phyloP scores from a whole-genome alignment of 768 basidiomycete genomes.

The Podaxis sp. region DNA sequence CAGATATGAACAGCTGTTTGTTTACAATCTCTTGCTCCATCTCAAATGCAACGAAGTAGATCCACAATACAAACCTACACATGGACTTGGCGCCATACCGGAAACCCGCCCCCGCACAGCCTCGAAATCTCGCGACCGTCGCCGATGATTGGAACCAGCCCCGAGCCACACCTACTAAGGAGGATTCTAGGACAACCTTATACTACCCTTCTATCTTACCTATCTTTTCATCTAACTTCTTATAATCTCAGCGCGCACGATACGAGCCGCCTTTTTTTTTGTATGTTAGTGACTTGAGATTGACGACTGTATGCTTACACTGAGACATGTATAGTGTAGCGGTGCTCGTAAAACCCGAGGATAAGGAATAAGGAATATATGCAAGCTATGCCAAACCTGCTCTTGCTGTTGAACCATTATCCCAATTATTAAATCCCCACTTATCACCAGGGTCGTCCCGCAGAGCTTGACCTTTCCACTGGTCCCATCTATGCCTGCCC shows the following conservation, averaged over 20 bases:
- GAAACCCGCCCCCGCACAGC: conserved; percentile 18
- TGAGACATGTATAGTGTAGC: not conserved
- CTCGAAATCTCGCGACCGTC: conserved; percentile 7
- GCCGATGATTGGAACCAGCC: conserved; percentile 1
- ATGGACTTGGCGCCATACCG: conserved; percentile 71
- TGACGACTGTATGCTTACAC: not conserved
- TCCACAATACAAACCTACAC: conserved; percentile 67
- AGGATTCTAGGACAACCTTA: not conserved
- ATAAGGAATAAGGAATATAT: not conserved
- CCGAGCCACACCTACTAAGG: not conserved
- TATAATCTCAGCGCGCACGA: not conserved
- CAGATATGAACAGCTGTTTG: conserved; percentile 87
- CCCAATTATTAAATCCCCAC: conserved; percentile 41
- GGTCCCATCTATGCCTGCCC: conserved; percentile 25
- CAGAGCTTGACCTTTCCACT: conserved; percentile 42
- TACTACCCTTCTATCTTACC: not conserved
- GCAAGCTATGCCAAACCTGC: not conserved
- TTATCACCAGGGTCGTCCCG: conserved; percentile 27
- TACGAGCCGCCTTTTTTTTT: not conserved
- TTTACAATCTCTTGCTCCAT: conserved; percentile 78
- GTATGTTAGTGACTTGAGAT: conserved; percentile 2
- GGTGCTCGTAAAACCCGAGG: not conserved
- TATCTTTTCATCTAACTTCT: not conserved
- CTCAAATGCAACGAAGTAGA: conserved; percentile 77
- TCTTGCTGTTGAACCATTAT: conserved; percentile 1